These are phyloP conservation scores for Periconia sp. DNA, from an alignment of 2,329 filamentous ascomycete genomes.

Conservation along the genomic window DNA sequence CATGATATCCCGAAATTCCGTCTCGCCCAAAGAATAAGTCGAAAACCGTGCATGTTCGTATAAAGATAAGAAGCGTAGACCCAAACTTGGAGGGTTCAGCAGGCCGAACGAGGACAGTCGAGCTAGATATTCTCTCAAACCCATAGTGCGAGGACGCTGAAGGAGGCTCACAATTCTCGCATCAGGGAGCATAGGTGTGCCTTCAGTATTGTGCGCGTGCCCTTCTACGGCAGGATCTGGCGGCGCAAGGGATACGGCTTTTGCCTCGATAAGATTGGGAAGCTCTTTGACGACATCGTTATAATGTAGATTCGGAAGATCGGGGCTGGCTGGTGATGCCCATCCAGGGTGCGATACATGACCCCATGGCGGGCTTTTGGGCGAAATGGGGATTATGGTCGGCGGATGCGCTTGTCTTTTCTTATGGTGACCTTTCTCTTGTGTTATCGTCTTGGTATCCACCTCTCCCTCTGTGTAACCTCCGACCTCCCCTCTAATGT, in stretches of 20 bases:
- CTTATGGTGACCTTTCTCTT: constrained; percentile 33
- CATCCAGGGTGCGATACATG: constrained; percentile 85
- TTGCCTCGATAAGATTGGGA: constrained; percentile 87
- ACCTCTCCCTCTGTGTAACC: constrained; percentile 21
- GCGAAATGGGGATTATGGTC: constrained; percentile 44
- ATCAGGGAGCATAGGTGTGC: constrained; percentile 54
- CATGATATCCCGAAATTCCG: constrained; percentile 78
- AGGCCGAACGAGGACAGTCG: constrained; percentile 71
- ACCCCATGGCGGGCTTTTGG: constrained; percentile 68
- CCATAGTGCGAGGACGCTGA: constrained; percentile 70
- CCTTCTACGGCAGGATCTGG: constrained; percentile 49
- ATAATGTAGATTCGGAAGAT: constrained; percentile 82
- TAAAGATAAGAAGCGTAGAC: constrained; percentile 64
- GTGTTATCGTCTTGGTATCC: constrained; percentile 1
- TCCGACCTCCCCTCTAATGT: constrained; percentile 50
- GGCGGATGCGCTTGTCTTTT: constrained; percentile 28
- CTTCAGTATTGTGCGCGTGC: constrained; percentile 22
- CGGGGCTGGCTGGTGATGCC: constrained; percentile 75
- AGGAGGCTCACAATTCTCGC: constrained; percentile 70
- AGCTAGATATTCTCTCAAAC: constrained; percentile 75
- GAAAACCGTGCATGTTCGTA: constrained; percentile 91
- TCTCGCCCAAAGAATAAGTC: constrained; percentile 65
- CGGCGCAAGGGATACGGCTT: constrained; percentile 83
- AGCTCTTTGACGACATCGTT: constrained; percentile 78
- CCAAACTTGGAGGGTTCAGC: constrained; percentile 53